phyloP scores from a whole-genome alignment of 768 basidiomycete genomes.

The Austroboletus eburneus region DNA sequence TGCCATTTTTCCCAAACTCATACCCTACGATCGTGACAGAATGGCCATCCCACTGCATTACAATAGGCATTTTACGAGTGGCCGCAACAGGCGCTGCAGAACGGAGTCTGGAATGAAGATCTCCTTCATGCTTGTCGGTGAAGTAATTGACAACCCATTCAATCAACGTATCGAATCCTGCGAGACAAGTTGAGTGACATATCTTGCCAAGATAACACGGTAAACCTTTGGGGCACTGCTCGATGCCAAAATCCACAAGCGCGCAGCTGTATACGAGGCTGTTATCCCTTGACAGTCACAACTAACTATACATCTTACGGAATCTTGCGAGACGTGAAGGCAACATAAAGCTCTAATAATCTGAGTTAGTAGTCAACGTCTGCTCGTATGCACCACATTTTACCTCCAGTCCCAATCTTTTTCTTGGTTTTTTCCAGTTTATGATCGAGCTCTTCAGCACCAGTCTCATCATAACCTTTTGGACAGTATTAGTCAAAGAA shows the following conservation, averaged over 20 bases:
- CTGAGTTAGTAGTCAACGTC: not conserved
- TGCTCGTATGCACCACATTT: constrained; percentile 1
- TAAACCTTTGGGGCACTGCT: constrained; percentile 42
- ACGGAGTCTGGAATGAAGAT: constrained; percentile 51
- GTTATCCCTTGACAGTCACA: not conserved
- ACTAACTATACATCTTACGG: constrained; percentile 52
- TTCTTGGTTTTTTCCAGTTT: constrained; percentile 53
- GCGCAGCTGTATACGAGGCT: constrained; percentile 38
- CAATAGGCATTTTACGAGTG: constrained; percentile 72
- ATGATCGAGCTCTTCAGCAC: constrained; percentile 54
- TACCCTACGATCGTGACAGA: constrained; percentile 87
- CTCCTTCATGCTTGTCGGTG: constrained; percentile 32
- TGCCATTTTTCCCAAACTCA: constrained; percentile 57
- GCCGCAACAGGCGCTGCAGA: constrained; percentile 47
- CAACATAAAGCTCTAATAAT: constrained; percentile 64
- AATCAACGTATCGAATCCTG: constrained; percentile 47
- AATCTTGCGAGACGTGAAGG: constrained; percentile 73
- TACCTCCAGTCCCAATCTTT: constrained; percentile 82
- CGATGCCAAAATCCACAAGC: constrained; percentile 63
- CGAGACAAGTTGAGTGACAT: not conserved
- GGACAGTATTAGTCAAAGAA: not conserved
- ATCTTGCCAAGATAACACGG: not conserved
- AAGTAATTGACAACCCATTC: constrained; percentile 82
- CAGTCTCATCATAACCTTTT: constrained; percentile 69
- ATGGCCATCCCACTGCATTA: constrained; percentile 81